Conservation (phyloP, 164 flowering plant genomes). For the Aristolochia californica region DNA sequence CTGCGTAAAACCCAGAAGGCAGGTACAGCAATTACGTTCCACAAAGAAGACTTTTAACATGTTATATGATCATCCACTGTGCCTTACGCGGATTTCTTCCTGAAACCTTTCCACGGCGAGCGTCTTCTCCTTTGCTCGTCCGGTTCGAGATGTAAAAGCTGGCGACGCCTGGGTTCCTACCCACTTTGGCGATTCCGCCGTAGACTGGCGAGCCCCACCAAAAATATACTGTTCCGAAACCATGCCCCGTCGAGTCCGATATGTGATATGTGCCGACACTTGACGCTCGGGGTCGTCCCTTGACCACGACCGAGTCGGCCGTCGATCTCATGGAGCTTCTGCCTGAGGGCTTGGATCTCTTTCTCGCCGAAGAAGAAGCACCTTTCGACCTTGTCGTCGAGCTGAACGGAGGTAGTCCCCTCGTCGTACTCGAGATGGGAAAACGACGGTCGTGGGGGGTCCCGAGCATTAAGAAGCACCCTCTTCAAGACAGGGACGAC, state of each 20-base stretch:
- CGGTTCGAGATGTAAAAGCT: not conserved
- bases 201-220: constrained; percentile 10
- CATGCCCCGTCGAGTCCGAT: constrained; percentile 23
- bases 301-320: constrained; percentile 15
- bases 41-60: no score
- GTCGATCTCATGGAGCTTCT: constrained; percentile 17
- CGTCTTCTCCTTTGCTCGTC: not conserved
- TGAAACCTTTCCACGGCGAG: not conserved
- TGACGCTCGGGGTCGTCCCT: constrained; percentile 18
- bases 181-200: constrained; percentile 5
- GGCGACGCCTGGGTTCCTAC: not conserved
- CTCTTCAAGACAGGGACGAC: constrained; percentile 19
- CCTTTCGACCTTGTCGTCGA: constrained; percentile 10
- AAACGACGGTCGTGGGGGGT: constrained; percentile 10
- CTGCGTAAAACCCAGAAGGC: no score
- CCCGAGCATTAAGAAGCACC: constrained; percentile 17
- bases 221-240: not conserved
- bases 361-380: constrained; percentile 21
- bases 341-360: constrained; percentile 10
- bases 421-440: constrained; percentile 19
- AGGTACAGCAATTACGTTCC: no score
- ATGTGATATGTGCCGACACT: constrained; percentile 27
- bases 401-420: not conserved
- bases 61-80: no score
- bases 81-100: not conserved